phyloP scores from a whole-genome alignment of 106 monocot species.

The Dioscorea zingiberensis region DNA sequence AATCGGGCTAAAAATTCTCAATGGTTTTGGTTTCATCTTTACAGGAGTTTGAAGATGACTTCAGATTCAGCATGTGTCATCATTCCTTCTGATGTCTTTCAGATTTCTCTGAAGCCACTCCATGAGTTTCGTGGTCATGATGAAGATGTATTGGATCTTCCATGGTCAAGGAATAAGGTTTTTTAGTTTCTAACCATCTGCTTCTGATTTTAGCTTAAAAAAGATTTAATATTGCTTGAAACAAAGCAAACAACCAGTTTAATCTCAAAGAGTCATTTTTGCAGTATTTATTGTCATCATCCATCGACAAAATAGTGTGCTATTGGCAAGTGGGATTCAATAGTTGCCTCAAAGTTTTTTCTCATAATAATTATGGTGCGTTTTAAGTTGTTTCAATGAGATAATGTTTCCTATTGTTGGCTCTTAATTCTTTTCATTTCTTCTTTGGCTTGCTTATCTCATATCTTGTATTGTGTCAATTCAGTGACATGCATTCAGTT shows the following conservation, averaged over 20 bases:
- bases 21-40: no score
- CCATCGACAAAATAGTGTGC: conserved; percentile 60
- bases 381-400: background rate
- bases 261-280: conserved; percentile 8
- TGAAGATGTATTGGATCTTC: conserved; percentile 72
- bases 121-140: conserved; percentile 69
- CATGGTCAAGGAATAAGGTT: conserved; percentile 78
- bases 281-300: conserved; percentile 65
- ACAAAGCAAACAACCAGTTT: background rate
- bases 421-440: conserved; percentile 3
- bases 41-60: conserved; percentile 25
- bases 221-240: no score
- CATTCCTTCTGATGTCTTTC: conserved; percentile 48
- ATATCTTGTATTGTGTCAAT: background rate
- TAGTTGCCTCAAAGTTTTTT: conserved; percentile 43
- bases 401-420: background rate
- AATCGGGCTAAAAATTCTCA: no score
- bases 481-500: conserved; percentile 76
- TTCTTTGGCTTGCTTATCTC: background rate
- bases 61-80: conserved; percentile 65
- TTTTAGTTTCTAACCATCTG: background rate
- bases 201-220: background rate
- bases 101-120: conserved; percentile 54
- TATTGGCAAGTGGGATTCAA: conserved; percentile 52
- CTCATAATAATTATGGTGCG: conserved; percentile 60